Percentiles rank a stretch among this genome's conserved stretches.
Evolutionary conservation across 352 stramenopile genomes (phyloP).

Genomic region (Globisporangium radiosum): DNA sequence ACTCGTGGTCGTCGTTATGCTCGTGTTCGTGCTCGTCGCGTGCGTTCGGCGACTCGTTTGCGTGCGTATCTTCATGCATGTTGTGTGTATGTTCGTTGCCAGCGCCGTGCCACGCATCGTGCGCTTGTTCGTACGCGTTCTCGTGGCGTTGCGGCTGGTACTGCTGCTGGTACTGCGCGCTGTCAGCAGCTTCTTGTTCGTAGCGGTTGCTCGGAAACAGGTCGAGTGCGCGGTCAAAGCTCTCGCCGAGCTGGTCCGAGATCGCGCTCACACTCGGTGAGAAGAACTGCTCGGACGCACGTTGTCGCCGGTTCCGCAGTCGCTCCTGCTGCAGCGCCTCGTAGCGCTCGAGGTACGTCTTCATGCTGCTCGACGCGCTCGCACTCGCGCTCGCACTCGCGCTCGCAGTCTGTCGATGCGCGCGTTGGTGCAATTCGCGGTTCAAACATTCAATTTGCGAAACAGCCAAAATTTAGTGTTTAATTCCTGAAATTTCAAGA

Average conservation of each 20-base stretch:
- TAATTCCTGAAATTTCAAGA: neutral
- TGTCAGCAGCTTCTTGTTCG: constrained; percentile 3
- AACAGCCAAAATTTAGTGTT: neutral
- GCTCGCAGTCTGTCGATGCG: neutral
- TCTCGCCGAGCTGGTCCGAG: constrained; percentile 6
- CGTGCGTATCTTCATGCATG: neutral
- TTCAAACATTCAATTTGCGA: constrained; percentile 3
- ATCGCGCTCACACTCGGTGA: constrained; percentile 5
- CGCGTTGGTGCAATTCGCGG: constrained; percentile 1
- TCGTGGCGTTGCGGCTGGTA: neutral
- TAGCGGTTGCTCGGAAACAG: constrained; percentile 8
- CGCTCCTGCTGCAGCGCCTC: constrained; percentile 44
- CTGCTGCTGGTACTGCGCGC: neutral
- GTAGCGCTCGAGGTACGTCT: constrained; percentile 44
- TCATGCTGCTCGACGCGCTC: constrained; percentile 15
- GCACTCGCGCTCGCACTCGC: neutral
- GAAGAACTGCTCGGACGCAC: constrained; percentile 13
- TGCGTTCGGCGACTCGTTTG: neutral
- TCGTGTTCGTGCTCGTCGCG: neutral
- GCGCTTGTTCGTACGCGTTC: neutral
- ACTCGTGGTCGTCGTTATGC: neutral
- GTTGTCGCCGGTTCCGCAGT: constrained; percentile 15
- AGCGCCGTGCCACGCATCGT: neutral
- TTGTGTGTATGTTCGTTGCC: neutral
- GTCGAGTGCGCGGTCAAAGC: constrained; percentile 4